A percentile compares a stretch with the other conserved stretches of the same genome.
These are phyloP conservation scores for Tilletia caries DNA, from an alignment of 1,284 basidiomycete species.

Conservation along the genomic window DNA sequence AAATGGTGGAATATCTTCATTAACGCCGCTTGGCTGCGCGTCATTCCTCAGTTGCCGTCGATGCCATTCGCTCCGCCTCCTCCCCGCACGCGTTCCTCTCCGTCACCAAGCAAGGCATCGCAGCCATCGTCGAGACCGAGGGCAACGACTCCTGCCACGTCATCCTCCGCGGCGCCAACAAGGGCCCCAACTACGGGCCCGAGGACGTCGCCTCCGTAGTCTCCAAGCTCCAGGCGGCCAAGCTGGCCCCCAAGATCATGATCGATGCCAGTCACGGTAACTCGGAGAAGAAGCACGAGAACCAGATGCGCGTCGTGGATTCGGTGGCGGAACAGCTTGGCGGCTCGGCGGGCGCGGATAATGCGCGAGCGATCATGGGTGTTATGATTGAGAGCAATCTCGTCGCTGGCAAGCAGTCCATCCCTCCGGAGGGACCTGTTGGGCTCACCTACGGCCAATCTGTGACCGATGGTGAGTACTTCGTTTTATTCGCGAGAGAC, in stretches of 20 bases:
- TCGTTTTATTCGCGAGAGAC: background rate
- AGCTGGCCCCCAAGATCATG: constrained; percentile 50
- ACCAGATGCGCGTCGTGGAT: constrained; percentile 60
- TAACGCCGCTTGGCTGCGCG: background rate
- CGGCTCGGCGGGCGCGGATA: background rate
- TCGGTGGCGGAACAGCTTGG: constrained; percentile 57
- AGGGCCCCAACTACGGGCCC: constrained; percentile 47
- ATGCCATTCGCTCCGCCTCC: constrained; percentile 89
- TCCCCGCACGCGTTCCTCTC: constrained; percentile 97
- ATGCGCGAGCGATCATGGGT: constrained; percentile 70
- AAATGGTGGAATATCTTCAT: no score
- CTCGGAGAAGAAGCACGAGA: constrained; percentile 62
- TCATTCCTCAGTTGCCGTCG: constrained; percentile 64
- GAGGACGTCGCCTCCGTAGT: constrained; percentile 36
- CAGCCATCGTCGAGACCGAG: constrained; percentile 52
- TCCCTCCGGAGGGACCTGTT: constrained; percentile 16
- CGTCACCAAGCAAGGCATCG: constrained; percentile 80
- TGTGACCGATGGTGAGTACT: constrained; percentile 64
- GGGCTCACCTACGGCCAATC: constrained; percentile 78
- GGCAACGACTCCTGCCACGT: constrained; percentile 53
- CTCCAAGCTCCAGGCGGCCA: constrained; percentile 33
- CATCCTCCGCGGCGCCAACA: constrained; percentile 51
- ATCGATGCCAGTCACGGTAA: constrained; percentile 80
- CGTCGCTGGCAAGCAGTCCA: constrained; percentile 60
- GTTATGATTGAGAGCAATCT: constrained; percentile 97